Evolutionary conservation across 2,329 filamentous ascomycete genomes (phyloP).

Genomic region (Drechslerella coelobrocha): DNA sequence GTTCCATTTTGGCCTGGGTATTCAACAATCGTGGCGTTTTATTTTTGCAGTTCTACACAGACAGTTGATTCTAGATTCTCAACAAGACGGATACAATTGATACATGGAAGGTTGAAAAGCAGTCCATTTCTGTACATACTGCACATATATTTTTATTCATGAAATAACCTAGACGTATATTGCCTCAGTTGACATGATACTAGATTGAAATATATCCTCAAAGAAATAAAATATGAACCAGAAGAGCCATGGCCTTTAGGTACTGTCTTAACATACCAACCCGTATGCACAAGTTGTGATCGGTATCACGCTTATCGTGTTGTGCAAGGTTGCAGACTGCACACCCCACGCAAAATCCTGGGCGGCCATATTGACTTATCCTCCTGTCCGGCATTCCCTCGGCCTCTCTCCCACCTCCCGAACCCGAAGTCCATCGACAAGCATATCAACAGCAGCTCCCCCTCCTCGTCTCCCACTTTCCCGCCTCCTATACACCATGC

Average conservation of each 20-base stretch:
- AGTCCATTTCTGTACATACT: too few species aligned
- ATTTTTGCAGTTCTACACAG: too few species aligned
- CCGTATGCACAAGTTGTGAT: neutral
- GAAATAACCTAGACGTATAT: too few species aligned
- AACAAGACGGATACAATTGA: constrained; percentile 48
- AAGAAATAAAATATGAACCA: too few species aligned
- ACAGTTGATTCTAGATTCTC: too few species aligned
- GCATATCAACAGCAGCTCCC: neutral
- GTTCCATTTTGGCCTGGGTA: neutral
- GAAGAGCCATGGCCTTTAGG: too few species aligned
- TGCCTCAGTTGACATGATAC: too few species aligned
- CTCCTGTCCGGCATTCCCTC: constrained; percentile 10
- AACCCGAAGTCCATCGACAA: neutral
- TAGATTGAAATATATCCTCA: too few species aligned
- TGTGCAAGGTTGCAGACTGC: constrained; percentile 25
- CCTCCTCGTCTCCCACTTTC: neutral
- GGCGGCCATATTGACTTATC: constrained; percentile 3
- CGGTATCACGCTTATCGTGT: constrained; percentile 27
- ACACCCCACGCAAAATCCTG: constrained; percentile 43
- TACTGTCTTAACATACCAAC: neutral
- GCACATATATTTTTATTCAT: too few species aligned
- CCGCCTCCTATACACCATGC: constrained; percentile 13
- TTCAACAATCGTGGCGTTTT: constrained; percentile 46
- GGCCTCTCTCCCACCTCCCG: constrained; percentile 1
- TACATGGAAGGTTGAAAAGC: neutral